Evolutionary conservation across 257 asterid genomes (phyloP), one percentile per base, ranked within the genome.

Genomic region (Nicotiana benthamiana): DNA sequence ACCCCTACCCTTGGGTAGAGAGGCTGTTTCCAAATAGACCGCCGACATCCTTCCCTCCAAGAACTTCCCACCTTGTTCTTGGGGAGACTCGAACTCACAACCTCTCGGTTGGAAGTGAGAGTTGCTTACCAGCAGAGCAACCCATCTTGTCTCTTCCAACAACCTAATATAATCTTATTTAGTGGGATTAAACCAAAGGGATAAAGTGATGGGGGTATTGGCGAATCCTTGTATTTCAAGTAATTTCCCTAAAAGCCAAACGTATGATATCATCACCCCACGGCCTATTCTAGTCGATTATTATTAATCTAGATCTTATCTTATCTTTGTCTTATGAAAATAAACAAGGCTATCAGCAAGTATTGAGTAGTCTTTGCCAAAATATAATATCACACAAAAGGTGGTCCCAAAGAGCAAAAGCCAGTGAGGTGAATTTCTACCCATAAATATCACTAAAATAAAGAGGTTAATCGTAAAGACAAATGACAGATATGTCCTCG

Each of bases 201-300:
- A 76, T 75, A 61, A 80, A 83, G 80, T 79, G 82, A 57, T 61
- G 30, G 66, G 6, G 15, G 85, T 20, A 88, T 75, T 75, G 67
- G 79, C 26, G 89, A 86, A 87, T 87, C 86, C 87, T 82, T 87
- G 84, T 43, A 80, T 85, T 84, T 84, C 79, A 87, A 89, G 90
- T 79, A 90, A 89, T 79, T 85, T 80, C 88, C 82, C 84, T 86
- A 53, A 22, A 86, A 87, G 84, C 81, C 52, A 82, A 81, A 75
- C 78, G 81, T 60, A 67, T 85, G 80, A 51, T 24, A 11, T 20
- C 18, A 18, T 11, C 66, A 43, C 51, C 51, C 60, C 56, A 52
- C 34, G 13, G 9, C 16, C 4, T 63, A 28, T 52, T 60, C 40
- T 2, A 74, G 59, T 57, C 26, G 7, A 36, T 20, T 22, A 67